Percentiles rank a stretch among this genome's conserved stretches.
These are phyloP conservation scores for Aspergillus cejpii DNA, from an alignment of 2,329 filamentous ascomycete species.

Conservation along the genomic window DNA sequence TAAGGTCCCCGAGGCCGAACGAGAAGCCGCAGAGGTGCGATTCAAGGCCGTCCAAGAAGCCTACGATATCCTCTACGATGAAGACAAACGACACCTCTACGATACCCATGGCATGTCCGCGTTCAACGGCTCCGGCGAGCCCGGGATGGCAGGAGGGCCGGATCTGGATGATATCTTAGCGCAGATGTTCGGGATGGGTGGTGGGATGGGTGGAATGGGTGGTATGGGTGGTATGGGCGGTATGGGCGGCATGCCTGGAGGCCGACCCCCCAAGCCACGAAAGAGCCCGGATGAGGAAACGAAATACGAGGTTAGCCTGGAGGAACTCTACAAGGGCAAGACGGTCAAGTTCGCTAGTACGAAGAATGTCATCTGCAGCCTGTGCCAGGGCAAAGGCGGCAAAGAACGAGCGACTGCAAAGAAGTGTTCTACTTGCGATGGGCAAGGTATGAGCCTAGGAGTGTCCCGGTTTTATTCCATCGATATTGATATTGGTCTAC, in stretches of 20 bases:
- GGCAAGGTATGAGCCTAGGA: conserved; percentile 50
- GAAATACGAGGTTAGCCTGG: conserved; percentile 80
- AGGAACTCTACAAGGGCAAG: conserved; percentile 97
- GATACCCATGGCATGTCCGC: conserved; percentile 93
- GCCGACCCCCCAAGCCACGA: conserved; percentile 40
- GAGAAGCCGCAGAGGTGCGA: conserved; percentile 75
- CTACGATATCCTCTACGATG: conserved; percentile 96
- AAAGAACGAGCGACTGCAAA: conserved; percentile 86
- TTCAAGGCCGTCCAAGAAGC: conserved; percentile 93
- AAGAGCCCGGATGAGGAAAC: conserved; percentile 81
- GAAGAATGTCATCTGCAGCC: conserved; percentile 82
- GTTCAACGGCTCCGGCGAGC: conserved; percentile 70
- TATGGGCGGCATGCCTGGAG: conserved; percentile 41
- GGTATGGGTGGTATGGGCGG: conserved; percentile 53
- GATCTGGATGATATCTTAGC: conserved; percentile 89
- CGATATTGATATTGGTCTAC: conserved; percentile 1
- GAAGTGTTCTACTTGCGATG: conserved; percentile 76
- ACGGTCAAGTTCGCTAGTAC: conserved; percentile 94
- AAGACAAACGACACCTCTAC: conserved; percentile 86
- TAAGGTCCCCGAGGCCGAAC: conserved; percentile 82
- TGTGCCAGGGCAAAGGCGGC: conserved; percentile 82
- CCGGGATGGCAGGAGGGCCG: conserved; percentile 53
- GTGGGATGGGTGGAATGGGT: conserved; percentile 50
- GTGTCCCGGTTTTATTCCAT: background rate
- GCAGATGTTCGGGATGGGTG: conserved; percentile 66